phyloP scores from a whole-genome alignment of 1,284 basidiomycete genomes.

The Apiotrichum mycotoxinovorans region DNA sequence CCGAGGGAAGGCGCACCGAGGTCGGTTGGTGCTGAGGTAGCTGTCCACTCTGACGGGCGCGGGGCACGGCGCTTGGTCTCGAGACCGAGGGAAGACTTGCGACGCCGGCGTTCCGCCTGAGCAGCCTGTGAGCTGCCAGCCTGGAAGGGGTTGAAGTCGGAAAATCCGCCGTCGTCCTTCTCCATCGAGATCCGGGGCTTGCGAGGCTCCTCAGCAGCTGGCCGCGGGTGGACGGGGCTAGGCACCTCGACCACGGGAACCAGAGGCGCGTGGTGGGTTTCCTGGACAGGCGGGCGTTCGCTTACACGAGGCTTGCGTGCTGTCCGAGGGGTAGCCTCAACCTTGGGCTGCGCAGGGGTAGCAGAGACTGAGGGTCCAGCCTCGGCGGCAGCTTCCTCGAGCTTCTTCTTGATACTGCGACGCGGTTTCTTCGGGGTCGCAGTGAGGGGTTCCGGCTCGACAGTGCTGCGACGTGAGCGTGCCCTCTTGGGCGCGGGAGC shows the following conservation, averaged over 20 bases:
- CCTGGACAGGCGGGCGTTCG: neutral
- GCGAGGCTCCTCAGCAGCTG: conserved; percentile 1
- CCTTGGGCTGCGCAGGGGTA: neutral
- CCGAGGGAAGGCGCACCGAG: neutral
- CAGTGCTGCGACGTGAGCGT: conserved; percentile 4
- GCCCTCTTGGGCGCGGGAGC: conserved; percentile 18
- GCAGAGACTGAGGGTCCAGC: neutral
- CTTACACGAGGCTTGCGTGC: conserved; percentile 1
- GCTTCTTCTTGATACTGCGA: conserved; percentile 3
- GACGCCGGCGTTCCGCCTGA: conserved; percentile 39
- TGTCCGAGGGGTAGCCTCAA: neutral
- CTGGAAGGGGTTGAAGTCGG: conserved; percentile 57
- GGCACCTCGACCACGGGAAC: neutral
- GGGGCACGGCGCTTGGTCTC: conserved; percentile 16
- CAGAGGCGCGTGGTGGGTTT: neutral
- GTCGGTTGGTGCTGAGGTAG: conserved; percentile 11
- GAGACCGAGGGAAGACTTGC: conserved; percentile 34
- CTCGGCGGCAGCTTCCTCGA: conserved; percentile 1
- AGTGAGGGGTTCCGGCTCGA: neutral
- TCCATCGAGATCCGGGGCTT: conserved; percentile 25
- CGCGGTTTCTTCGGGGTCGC: conserved; percentile 9
- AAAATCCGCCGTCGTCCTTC: conserved; percentile 48
- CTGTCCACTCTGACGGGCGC: conserved; percentile 20
- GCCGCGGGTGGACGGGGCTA: conserved; percentile 1
- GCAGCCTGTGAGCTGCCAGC: conserved; percentile 51